Conservation (phyloP, 768 basidiomycete species). For the Amanita pseudoporphyria region DNA sequence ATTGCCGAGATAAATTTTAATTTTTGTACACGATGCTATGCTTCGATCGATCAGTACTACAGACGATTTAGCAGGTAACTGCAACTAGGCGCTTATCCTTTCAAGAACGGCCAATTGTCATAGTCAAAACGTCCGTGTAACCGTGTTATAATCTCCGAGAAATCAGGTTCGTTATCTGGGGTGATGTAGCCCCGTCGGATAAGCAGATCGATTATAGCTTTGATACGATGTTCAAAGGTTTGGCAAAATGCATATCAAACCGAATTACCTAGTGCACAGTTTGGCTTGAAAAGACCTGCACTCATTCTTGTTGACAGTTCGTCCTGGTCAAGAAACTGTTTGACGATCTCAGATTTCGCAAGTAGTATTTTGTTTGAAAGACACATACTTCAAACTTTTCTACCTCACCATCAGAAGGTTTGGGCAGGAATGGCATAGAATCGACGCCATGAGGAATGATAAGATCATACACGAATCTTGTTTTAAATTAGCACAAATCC, state of each 20-base stretch:
- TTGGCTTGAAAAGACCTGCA: slow-evolving; percentile 78
- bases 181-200: slow-evolving; percentile 81
- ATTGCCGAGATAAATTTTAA: no score
- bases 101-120: slow-evolving; percentile 35
- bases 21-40: no score
- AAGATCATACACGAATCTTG: slow-evolving; percentile 81
- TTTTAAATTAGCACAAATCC: not conserved
- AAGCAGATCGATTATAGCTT: slow-evolving; percentile 85
- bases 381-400: slow-evolving; percentile 74
- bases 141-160: slow-evolving; percentile 63
- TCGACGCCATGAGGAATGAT: slow-evolving; percentile 46
- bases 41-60: no score
- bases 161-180: slow-evolving; percentile 81
- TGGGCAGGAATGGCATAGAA: slow-evolving; percentile 45
- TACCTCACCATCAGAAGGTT: slow-evolving; percentile 86
- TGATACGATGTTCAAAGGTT: not conserved
- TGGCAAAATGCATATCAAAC: not conserved
- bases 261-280: slow-evolving; percentile 69
- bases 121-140: slow-evolving; percentile 67
- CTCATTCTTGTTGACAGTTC: slow-evolving; percentile 58
- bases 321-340: slow-evolving; percentile 56
- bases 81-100: no score
- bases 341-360: not conserved
- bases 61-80: no score
- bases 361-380: not conserved